These are phyloP conservation scores for Pythium phragmiticola DNA, from an alignment of 352 stramenopile genomes.

Conservation along the genomic window DNA sequence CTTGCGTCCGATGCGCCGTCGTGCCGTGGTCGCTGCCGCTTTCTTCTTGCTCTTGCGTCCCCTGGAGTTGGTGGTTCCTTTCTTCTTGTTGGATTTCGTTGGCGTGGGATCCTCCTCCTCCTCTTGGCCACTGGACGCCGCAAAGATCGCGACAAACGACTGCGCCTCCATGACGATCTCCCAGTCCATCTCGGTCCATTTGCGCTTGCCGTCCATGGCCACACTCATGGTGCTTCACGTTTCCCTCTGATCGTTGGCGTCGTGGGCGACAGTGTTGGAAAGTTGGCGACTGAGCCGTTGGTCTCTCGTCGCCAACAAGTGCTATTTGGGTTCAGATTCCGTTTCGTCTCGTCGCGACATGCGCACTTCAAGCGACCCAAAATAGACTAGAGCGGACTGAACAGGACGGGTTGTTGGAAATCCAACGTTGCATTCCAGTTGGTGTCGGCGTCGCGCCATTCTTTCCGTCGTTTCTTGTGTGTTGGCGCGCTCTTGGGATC, in stretches of 20 bases:
- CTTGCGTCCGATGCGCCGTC: conserved; percentile 7
- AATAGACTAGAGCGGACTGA: neutral
- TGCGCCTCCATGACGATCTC: conserved; percentile 62
- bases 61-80: conserved; percentile 10
- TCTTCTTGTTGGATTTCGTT: conserved; percentile 14
- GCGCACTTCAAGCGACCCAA: conserved; percentile 4
- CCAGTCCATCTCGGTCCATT: conserved; percentile 71
- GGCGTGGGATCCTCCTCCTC: conserved; percentile 18
- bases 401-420: too few species aligned
- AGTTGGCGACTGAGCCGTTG: conserved; percentile 19
- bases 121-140: conserved; percentile 21
- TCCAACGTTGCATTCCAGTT: conserved; percentile 1
- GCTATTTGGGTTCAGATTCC: conserved; percentile 6
- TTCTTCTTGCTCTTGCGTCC: conserved; percentile 12
- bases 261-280: neutral
- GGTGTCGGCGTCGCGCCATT: neutral
- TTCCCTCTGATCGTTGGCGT: neutral
- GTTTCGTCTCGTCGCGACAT: neutral
- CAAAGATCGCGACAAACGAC: conserved; percentile 64
- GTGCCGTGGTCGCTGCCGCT: neutral
- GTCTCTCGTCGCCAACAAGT: neutral
- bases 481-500: neutral
- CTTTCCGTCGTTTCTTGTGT: conserved; percentile 8
- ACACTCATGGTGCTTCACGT: conserved; percentile 6
- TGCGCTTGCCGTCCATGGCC: conserved; percentile 40